Conservation (phyloP, 2,329 filamentous ascomycete species). For the Zymoseptoria brevis region DNA sequence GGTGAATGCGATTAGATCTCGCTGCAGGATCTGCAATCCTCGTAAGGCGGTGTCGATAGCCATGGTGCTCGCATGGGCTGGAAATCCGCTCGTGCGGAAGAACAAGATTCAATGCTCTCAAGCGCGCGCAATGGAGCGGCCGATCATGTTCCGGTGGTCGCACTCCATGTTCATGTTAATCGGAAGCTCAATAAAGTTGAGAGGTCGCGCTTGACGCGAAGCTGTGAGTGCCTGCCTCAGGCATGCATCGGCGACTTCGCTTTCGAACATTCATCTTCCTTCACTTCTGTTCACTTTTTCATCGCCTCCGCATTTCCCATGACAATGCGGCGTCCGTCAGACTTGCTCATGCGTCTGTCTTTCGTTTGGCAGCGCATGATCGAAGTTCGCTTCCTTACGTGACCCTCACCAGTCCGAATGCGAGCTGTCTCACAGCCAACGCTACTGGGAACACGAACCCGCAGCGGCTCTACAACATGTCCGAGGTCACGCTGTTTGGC, state of each 20-base stretch:
- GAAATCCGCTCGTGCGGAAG: neutral
- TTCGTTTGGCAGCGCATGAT: neutral
- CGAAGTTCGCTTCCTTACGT: neutral
- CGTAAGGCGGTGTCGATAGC: constrained; percentile 65
- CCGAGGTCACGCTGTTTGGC: constrained; percentile 6
- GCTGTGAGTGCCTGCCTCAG: neutral
- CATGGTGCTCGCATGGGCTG: constrained; percentile 43
- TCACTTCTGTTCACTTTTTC: neutral
- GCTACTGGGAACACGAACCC: neutral
- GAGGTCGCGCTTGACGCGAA: neutral
- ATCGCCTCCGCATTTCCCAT: neutral
- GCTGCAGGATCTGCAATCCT: constrained; percentile 74
- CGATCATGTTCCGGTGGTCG: neutral
- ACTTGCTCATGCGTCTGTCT: neutral
- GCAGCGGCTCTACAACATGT: neutral
- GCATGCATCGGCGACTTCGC: neutral
- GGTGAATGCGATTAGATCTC: constrained; percentile 70
- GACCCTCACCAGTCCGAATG: neutral
- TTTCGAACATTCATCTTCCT: neutral
- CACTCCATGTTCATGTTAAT: neutral
- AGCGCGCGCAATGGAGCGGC: neutral
- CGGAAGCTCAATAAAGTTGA: neutral
- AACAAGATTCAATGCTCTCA: neutral
- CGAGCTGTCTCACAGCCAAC: neutral
- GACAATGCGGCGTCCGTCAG: neutral